Percentiles rank a stretch among this genome's conserved stretches.
These are phyloP conservation scores for Nitzschia putrida DNA, from an alignment of 108 stramenopile genomes.

Conservation along the genomic window DNA sequence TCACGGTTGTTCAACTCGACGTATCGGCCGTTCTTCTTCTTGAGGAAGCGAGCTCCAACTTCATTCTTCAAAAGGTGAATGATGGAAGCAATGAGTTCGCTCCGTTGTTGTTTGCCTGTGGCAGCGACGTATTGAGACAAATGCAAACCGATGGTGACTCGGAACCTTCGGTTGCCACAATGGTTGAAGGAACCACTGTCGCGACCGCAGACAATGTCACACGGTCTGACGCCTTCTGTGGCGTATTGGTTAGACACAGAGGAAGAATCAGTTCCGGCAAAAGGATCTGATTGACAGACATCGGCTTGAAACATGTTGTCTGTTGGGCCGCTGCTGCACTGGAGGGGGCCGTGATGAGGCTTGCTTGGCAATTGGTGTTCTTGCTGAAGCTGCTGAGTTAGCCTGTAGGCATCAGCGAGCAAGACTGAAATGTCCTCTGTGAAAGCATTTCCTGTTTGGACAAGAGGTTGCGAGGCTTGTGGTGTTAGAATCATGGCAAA, in stretches of 20 bases:
- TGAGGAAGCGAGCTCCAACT: slow-evolving; percentile 34
- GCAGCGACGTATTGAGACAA: slow-evolving; percentile 26
- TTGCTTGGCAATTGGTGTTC: no score
- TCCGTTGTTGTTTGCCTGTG: slow-evolving; percentile 17
- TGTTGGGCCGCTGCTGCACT: no score
- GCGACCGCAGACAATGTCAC: slow-evolving; percentile 42
- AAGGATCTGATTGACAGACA: neutral
- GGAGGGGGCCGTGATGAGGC: no score
- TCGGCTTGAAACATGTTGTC: neutral
- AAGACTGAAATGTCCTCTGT: no score
- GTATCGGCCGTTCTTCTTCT: slow-evolving; percentile 12
- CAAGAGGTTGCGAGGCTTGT: no score
- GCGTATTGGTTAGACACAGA: neutral
- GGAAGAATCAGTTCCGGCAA: neutral
- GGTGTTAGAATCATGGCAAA: no score
- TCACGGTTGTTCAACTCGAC: slow-evolving; percentile 20
- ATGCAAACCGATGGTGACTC: slow-evolving; percentile 32
- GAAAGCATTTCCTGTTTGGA: no score
- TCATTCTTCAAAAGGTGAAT: slow-evolving; percentile 15
- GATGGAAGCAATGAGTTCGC: slow-evolving; percentile 24
- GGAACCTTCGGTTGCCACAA: slow-evolving; percentile 45
- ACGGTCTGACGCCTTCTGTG: slow-evolving; percentile 22
- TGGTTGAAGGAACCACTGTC: slow-evolving; percentile 33
- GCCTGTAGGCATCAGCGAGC: no score
- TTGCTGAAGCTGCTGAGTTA: no score